Evolutionary conservation across 106 monocot species (phyloP).

Genomic region (Apostasia shenzhenica): DNA sequence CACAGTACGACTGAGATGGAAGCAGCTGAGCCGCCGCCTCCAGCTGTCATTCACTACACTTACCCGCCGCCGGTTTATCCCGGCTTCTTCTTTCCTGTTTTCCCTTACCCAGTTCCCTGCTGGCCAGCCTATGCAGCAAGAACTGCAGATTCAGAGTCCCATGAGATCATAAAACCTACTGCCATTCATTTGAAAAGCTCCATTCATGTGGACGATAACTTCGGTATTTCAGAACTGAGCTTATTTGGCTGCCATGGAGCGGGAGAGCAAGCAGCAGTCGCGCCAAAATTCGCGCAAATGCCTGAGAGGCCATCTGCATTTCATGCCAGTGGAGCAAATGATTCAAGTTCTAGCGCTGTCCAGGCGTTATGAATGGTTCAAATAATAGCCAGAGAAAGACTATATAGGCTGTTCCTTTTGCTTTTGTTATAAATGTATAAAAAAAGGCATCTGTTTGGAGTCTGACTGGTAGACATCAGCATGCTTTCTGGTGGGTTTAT

Average conservation of each 20-base stretch:
- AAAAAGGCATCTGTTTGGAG: too few relatives aligned
- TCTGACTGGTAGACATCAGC: too few relatives aligned
- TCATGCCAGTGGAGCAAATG: slow-evolving; percentile 28
- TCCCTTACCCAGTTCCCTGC: slow-evolving; percentile 38
- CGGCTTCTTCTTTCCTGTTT: slow-evolving; percentile 47
- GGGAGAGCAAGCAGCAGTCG: slow-evolving; percentile 10
- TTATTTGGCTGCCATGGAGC: slow-evolving; percentile 35
- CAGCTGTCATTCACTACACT: slow-evolving; percentile 4
- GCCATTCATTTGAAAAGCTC: slow-evolving; percentile 62
- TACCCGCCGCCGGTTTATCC: slow-evolving; percentile 54
- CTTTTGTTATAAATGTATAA: too few relatives aligned
- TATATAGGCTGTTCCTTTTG: too few relatives aligned
- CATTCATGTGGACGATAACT: slow-evolving; percentile 59
- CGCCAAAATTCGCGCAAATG: slow-evolving; percentile 34
- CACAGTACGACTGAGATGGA: too few relatives aligned
- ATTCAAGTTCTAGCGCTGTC: too few relatives aligned
- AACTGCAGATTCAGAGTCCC: slow-evolving; percentile 13
- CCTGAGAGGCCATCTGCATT: slow-evolving; percentile 75
- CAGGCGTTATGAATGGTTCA: too few relatives aligned
- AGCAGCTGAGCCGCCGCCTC: too few relatives aligned
- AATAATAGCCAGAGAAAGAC: too few relatives aligned
- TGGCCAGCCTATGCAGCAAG: slow-evolving; percentile 34
- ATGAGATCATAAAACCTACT: slow-evolving; percentile 73
- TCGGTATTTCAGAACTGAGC: slow-evolving; percentile 72
- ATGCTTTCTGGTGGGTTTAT: too few relatives aligned